Evolutionary conservation across 371 early-diverging fungal species (phyloP), one percentile per base, ranked within the genome.

Genomic region (Fennellomyces sp.): DNA sequence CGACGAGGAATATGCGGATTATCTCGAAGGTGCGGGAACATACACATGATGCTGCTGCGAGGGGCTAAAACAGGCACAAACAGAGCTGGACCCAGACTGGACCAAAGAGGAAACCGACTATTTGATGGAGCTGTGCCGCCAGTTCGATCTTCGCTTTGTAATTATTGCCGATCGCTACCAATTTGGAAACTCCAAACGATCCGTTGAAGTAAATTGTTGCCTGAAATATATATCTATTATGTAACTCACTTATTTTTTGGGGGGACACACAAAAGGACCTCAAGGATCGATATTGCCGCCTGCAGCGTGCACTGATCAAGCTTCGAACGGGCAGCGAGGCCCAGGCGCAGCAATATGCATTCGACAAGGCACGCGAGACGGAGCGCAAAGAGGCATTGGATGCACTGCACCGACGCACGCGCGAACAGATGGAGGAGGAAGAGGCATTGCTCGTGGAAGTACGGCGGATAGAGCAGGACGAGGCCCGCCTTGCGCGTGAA

Each of bases 371-470:
- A 51, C 74, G 62, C 55, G 96, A 96, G 69, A 64, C 83, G 6
- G 91, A 93, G 61, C 80, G 97, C 21, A 96, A 95, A 70, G 78
- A 83, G 61, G 86, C 91, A 17, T 75, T 97, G 15, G 86, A 82
- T 23, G 71, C 75, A 19, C 70, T 97, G 39, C 88, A 85, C 57
- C 72, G 64, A 13, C 85, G 95, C 23, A 87, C 92, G 11, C 76
- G 81, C 17, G 94, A 92, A 50, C 88, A 95, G 66, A 86, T 94
- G 27, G 83, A 90, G 71, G 95, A 95, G 65, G 96, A 95, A 66
- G 94, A 91, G 61, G 76, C 82, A 12, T 66, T 96, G 31, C 81
- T 88, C 25, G 53, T 85, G 49, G 94, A 94, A 64, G 85, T 91
- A 5, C 78, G 86, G 10, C 82, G 90, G 38, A 87, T 94, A 41